phyloP scores from a whole-genome alignment of 768 basidiomycete genomes.

The Kwoniella pini region DNA sequence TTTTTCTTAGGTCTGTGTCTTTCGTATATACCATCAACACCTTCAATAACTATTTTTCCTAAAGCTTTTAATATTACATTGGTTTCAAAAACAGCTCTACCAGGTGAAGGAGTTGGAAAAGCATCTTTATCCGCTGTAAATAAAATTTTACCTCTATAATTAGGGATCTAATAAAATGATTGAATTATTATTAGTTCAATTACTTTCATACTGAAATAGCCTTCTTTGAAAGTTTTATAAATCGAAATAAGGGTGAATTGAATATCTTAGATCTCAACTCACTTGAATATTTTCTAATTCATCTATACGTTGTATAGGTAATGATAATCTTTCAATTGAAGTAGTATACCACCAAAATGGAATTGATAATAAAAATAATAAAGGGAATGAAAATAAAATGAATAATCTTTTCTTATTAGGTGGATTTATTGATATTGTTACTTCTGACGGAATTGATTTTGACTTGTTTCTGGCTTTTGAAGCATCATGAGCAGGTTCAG shows the following conservation, averaged over 20 bases:
- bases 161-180: constrained; percentile 24
- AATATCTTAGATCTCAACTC: constrained; percentile 31
- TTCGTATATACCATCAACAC: constrained; percentile 34
- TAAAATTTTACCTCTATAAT: constrained; percentile 30
- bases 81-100: constrained; percentile 15
- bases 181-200: too few relatives aligned
- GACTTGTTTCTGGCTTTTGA: too few relatives aligned
- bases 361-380: constrained; percentile 70
- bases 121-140: constrained; percentile 36
- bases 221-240: too few relatives aligned
- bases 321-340: constrained; percentile 75
- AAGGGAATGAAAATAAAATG: constrained; percentile 70
- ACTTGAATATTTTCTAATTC: constrained; percentile 52
- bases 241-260: too few relatives aligned
- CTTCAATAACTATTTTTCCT: constrained; percentile 27
- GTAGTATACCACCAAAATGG: constrained; percentile 96
- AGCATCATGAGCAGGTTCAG: too few relatives aligned
- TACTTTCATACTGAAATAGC: too few relatives aligned
- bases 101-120: constrained; percentile 36
- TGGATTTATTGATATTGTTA: constrained; percentile 43
- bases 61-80: constrained; percentile 24
- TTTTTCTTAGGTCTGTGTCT: constrained; percentile 25
- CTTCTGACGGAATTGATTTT: constrained; percentile 18
- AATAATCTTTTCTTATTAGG: constrained; percentile 28
- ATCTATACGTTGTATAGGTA: constrained; percentile 67